These are phyloP conservation scores for Phyllostachys edulis DNA, from an alignment of 176 grass and related monocot genomes.

Conservation along the genomic window DNA sequence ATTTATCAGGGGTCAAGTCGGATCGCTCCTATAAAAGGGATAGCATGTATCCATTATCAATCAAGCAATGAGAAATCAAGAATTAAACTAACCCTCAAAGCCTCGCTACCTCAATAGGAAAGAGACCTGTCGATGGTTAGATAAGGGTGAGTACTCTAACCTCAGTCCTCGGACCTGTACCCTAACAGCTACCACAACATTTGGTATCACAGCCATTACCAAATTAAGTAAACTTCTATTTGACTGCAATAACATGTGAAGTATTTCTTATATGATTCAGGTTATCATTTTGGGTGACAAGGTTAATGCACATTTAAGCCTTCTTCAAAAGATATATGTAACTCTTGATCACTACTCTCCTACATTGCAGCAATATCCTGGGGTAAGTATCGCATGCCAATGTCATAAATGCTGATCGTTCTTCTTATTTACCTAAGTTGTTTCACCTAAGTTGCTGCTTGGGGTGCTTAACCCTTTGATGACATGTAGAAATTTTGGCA, in stretches of 20 bases:
- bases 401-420: not conserved
- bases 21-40: too few relatives aligned
- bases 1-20: too few relatives aligned
- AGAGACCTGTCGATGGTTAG: too few relatives aligned
- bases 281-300: conserved; percentile 68
- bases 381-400: conserved; percentile 42
- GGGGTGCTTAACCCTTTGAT: not conserved
- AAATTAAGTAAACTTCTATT: not conserved
- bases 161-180: too few relatives aligned
- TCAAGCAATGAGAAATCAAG: too few relatives aligned
- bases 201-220: too few relatives aligned
- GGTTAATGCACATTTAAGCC: conserved; percentile 64
- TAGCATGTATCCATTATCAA: too few relatives aligned
- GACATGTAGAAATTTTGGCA: not conserved
- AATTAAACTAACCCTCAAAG: too few relatives aligned
- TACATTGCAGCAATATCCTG: conserved; percentile 73
- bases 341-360: conserved; percentile 86
- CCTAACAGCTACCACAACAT: too few relatives aligned
- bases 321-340: conserved; percentile 90
- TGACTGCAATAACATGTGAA: not conserved
- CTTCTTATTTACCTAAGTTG: not conserved
- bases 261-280: conserved; percentile 39
- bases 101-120: too few relatives aligned
- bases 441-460: not conserved
- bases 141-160: too few relatives aligned